These are phyloP conservation scores for Cyclocybe cylindracea DNA, from an alignment of 768 basidiomycete species.

Conservation along the genomic window DNA sequence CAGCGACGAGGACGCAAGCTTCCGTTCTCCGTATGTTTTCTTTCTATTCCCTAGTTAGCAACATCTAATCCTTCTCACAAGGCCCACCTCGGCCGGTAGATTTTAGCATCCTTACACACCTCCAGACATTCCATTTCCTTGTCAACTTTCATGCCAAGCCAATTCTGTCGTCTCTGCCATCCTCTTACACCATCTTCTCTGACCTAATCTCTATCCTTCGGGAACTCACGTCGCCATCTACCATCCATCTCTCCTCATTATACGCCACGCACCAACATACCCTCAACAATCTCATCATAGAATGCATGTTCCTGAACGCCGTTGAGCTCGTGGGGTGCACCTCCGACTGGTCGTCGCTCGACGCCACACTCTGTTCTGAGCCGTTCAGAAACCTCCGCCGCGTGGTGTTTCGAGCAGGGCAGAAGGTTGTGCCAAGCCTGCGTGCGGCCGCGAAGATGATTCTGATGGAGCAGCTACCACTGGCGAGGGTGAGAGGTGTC, in stretches of 20 bases:
- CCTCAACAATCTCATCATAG: constrained; percentile 15
- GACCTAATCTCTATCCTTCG: too few species aligned
- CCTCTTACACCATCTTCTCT: constrained; percentile 2
- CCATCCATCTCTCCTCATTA: constrained; percentile 15
- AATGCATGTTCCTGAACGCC: constrained; percentile 20
- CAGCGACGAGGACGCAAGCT: constrained; percentile 9
- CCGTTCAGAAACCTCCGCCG: constrained; percentile 9
- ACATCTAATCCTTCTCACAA: background rate
- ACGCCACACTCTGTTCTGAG: constrained; percentile 5
- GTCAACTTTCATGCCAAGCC: constrained; percentile 21
- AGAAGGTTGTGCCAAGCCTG: constrained; percentile 1
- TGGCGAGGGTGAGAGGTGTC: constrained; percentile 13
- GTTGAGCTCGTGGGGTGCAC: constrained; percentile 17
- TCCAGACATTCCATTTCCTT: constrained; percentile 15
- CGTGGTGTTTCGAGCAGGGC: constrained; percentile 14
- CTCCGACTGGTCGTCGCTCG: constrained; percentile 17
- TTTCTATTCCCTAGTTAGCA: background rate
- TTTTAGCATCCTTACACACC: constrained; percentile 9
- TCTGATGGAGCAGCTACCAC: constrained; percentile 15
- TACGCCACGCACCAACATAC: background rate
- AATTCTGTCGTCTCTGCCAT: constrained; percentile 14
- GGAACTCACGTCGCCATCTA: too few species aligned
- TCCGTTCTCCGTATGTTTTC: constrained; percentile 13
- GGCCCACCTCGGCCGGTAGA: constrained; percentile 18
- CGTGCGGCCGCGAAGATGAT: constrained; percentile 9